Evolutionary conservation across 176 grass and related monocot genomes (phyloP), one percentile per base, ranked within the genome.

Genomic region (Bolboschoenus planiculmis): DNA sequence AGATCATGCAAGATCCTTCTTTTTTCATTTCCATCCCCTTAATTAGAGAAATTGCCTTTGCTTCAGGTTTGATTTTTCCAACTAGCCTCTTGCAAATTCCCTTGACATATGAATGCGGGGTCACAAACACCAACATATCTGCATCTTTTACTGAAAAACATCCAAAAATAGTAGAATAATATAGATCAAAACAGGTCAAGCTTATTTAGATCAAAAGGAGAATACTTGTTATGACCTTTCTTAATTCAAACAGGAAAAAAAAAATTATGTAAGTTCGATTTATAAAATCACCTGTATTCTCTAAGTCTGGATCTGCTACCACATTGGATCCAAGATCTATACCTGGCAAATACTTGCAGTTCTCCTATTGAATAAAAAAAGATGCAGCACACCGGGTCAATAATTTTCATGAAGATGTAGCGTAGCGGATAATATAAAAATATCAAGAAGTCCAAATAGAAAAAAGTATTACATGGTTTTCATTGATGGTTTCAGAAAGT

Each of bases 11-110:
- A 9, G 95, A 87, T 10, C 95, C 95, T 86, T 98, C 90, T 79
- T 83, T 94, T 83, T 94, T 95, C 84, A 98, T 88, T 83, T 98
- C 95, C 95, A 95, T 98, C 27, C 95, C 95, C 67, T 98, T 98
- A 78, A 98, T 95, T 14, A 98, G 92, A 47, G 95, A 95, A 81
- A 98, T 91, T 47, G 90, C 92, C 59, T 98, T 84, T 30, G 86
- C 79, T 59, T 88, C 86, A 24, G 89, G 85, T 48, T 85, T 93
- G 85, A 94, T 85, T 85, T 95, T 98, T 4, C 92, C 92, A 21
- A 85, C 87, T 43, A 98, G 92, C 66, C 87, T 94, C 87, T 95
- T 98, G 83, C 95, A 98, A 58, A 98, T 95, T 61, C 89, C 95
- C 85, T 86, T 85, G 36, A 91, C 88, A 87, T 94, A 94, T 56